Evolutionary conservation across 495 filamentous ascomycete genomes (phyloP).

Genomic region (Hyaloscypha hepaticicola): DNA sequence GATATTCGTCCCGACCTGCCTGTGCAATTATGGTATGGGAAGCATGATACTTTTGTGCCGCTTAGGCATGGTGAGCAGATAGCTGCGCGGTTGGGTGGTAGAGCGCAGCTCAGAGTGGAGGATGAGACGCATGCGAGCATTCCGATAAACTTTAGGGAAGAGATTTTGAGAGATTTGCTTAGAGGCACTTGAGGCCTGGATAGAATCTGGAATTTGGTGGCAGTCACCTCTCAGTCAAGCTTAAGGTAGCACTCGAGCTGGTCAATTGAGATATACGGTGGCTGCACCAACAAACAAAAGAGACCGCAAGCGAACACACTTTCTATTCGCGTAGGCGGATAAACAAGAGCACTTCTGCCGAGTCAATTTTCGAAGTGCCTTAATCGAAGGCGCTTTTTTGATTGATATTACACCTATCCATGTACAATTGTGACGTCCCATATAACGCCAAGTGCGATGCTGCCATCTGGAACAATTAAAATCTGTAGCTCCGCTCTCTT

Average conservation of each 20-base stretch:
- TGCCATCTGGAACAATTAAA: constrained; percentile 12
- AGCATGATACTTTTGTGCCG: not conserved
- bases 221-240: too few relatives aligned
- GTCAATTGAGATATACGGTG: too few relatives aligned
- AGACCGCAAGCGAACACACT: too few relatives aligned
- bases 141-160: not conserved
- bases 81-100: not conserved
- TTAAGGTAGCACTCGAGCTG: too few relatives aligned
- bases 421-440: constrained; percentile 2
- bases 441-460: constrained; percentile 10
- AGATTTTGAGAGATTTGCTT: not conserved
- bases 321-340: too few relatives aligned
- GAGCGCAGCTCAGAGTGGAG: not conserved
- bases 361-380: not conserved
- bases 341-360: constrained; percentile 1
- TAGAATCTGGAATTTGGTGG: too few relatives aligned
- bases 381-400: too few relatives aligned
- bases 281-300: too few relatives aligned
- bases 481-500: constrained; percentile 34
- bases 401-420: constrained; percentile 19
- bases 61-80: not conserved
- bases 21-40: not conserved
- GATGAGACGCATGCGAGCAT: constrained; percentile 2
- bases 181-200: not conserved
- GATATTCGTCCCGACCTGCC: not conserved